Evolutionary conservation across 306 rosid genomes (phyloP).

Genomic region (Purshia tridentata): DNA sequence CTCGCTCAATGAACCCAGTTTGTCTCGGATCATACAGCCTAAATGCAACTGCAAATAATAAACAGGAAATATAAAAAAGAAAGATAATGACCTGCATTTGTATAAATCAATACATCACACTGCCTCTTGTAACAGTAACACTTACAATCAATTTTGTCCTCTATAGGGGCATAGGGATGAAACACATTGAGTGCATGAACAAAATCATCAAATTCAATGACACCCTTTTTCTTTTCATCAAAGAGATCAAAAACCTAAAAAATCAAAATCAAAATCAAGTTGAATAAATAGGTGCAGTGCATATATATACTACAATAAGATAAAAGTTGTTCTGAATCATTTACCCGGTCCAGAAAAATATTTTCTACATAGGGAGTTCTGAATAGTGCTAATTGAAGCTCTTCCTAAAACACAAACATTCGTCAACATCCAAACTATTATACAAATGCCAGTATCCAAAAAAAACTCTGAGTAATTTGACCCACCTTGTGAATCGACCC

Average conservation of each 20-base stretch:
- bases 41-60: conserved; percentile 63
- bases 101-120: conserved; percentile 3
- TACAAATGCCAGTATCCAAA: background rate
- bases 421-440: background rate
- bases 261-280: background rate
- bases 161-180: conserved; percentile 69
- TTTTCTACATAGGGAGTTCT: conserved; percentile 49
- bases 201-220: conserved; percentile 77
- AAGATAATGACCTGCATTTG: conserved; percentile 14
- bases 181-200: conserved; percentile 65
- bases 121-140: conserved; percentile 27
- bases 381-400: conserved; percentile 75
- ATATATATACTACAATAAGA: background rate
- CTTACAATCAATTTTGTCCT: conserved; percentile 78
- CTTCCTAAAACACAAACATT: conserved; percentile 48
- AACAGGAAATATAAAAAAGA: conserved; percentile 21
- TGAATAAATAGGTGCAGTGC: background rate
- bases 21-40: conserved; percentile 76
- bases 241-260: conserved; percentile 76
- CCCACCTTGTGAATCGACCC: conserved; percentile 85
- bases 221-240: conserved; percentile 78
- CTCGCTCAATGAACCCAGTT: conserved; percentile 80
- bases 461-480: background rate
- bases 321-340: conserved; percentile 4
- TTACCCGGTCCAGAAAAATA: conserved; percentile 78